Evolutionary conservation across 2,329 filamentous ascomycete species (phyloP).

Genomic region (Ustilaginoidea virens): DNA sequence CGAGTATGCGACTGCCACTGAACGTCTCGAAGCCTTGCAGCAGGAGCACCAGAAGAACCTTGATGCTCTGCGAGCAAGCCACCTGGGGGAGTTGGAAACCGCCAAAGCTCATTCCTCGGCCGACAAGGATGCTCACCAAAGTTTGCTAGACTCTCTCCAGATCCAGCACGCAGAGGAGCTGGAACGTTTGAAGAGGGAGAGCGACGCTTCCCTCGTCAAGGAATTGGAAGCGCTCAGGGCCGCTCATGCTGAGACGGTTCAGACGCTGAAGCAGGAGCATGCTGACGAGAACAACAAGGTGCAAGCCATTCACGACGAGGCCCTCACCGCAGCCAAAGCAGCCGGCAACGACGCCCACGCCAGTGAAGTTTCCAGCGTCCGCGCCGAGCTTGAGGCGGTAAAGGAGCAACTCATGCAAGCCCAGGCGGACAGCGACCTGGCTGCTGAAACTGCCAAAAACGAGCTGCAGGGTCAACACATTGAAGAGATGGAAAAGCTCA

Average conservation of each 20-base stretch:
- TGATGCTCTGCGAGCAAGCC: conserved; percentile 37
- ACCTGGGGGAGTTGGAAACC: conserved; percentile 42
- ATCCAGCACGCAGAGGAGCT: conserved; percentile 36
- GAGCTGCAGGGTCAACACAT: conserved; percentile 30
- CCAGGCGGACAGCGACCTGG: conserved; percentile 25
- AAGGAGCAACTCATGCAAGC: conserved; percentile 32
- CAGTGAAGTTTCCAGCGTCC: conserved; percentile 16
- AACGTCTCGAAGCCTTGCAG: conserved; percentile 34
- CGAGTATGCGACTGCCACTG: conserved; percentile 27
- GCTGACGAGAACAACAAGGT: conserved; percentile 21
- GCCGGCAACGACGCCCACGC: conserved; percentile 12
- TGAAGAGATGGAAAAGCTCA: conserved; percentile 31
- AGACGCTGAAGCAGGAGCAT: conserved; percentile 25
- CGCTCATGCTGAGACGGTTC: conserved; percentile 26
- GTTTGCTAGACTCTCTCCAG: conserved; percentile 39
- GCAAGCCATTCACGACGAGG: conserved; percentile 15
- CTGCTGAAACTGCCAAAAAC: conserved; percentile 27
- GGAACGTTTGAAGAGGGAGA: conserved; percentile 26
- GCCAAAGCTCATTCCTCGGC: conserved; percentile 36
- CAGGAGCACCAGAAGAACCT: conserved; percentile 37
- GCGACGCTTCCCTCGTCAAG: conserved; percentile 21
- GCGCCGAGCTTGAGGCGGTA: conserved; percentile 18
- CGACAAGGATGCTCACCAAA: conserved; percentile 30
- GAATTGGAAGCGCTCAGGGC: conserved; percentile 27
- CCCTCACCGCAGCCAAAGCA: conserved; percentile 16